Percentiles rank a stretch among this genome's conserved stretches.
These are phyloP conservation scores for Cystoisospora suis DNA, from an alignment of 169 alveolate genomes.

Conservation along the genomic window DNA sequence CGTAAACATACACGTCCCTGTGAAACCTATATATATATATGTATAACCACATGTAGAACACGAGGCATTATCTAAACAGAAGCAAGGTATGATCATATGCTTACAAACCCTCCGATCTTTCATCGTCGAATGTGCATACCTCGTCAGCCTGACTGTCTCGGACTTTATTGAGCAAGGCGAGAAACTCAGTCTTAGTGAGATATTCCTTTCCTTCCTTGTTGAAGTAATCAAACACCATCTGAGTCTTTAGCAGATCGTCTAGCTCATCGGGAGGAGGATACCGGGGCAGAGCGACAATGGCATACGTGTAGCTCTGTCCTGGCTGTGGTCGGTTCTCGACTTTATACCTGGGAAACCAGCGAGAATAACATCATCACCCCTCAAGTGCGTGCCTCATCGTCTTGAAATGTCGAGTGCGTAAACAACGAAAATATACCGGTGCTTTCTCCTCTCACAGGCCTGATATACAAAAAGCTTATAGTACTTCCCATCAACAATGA, in stretches of 20 bases:
- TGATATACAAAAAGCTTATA: no score
- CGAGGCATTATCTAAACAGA: no score
- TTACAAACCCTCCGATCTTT: background rate
- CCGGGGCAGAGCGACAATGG: constrained; percentile 69
- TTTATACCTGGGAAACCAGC: constrained; percentile 31
- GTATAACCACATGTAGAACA: background rate
- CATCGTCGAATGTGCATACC: no score
- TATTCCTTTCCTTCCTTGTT: constrained; percentile 66
- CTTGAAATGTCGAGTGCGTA: no score
- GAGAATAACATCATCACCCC: background rate
- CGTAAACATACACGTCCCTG: background rate
- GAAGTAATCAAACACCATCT: constrained; percentile 67
- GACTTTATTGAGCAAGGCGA: constrained; percentile 47
- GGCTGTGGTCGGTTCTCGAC: constrained; percentile 60
- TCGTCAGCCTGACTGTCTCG: constrained; percentile 50
- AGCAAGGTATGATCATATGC: no score
- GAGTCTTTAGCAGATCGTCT: constrained; percentile 64
- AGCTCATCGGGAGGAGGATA: constrained; percentile 70
- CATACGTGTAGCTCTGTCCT: constrained; percentile 64
- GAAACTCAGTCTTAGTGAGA: constrained; percentile 49
- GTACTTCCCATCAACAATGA: no score
- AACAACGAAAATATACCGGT: no score
- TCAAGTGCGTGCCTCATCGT: background rate
- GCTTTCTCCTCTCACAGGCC: no score
- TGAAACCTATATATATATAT: background rate